These are phyloP conservation scores for Globisporangium perplexum DNA, from an alignment of 352 stramenopile genomes.

Conservation along the genomic window DNA sequence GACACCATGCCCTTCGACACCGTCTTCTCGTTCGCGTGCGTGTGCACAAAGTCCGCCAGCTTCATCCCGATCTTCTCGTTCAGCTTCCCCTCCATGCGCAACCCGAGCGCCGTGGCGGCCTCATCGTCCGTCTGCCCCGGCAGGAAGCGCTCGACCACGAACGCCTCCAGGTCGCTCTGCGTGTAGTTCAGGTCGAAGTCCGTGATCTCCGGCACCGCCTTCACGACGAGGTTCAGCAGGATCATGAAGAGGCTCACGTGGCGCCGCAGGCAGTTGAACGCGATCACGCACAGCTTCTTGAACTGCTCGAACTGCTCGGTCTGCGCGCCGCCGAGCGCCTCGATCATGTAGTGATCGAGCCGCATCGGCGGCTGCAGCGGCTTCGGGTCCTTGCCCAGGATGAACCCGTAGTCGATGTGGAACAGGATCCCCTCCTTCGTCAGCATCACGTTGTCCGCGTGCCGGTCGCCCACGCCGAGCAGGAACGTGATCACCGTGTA, in stretches of 20 bases:
- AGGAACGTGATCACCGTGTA: constrained; percentile 99
- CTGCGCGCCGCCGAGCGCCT: constrained; percentile 73
- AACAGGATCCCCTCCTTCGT: constrained; percentile 96
- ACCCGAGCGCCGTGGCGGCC: constrained; percentile 66
- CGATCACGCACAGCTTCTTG: constrained; percentile 82
- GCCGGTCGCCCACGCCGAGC: constrained; percentile 97
- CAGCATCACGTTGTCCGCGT: constrained; percentile 99
- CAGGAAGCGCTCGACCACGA: constrained; percentile 79
- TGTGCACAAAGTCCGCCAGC: constrained; percentile 84
- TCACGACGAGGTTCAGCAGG: constrained; percentile 79
- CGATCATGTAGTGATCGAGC: constrained; percentile 92
- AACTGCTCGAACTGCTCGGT: constrained; percentile 82
- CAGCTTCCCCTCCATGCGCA: constrained; percentile 84
- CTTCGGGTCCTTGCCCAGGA: constrained; percentile 98
- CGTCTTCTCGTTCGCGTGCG: constrained; percentile 82
- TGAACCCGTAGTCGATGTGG: constrained; percentile 99
- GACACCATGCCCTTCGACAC: constrained; percentile 77
- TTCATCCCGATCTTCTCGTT: constrained; percentile 85
- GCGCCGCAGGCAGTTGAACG: constrained; percentile 81
- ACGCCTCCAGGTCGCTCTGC: constrained; percentile 76
- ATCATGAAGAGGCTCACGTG: constrained; percentile 87
- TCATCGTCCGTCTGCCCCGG: constrained; percentile 80
- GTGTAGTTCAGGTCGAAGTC: constrained; percentile 85
- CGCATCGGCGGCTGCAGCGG: constrained; percentile 96
- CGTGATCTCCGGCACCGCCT: constrained; percentile 78